These are phyloP conservation scores for Globisporangium polare DNA, from an alignment of 352 stramenopile genomes.

Conservation along the genomic window DNA sequence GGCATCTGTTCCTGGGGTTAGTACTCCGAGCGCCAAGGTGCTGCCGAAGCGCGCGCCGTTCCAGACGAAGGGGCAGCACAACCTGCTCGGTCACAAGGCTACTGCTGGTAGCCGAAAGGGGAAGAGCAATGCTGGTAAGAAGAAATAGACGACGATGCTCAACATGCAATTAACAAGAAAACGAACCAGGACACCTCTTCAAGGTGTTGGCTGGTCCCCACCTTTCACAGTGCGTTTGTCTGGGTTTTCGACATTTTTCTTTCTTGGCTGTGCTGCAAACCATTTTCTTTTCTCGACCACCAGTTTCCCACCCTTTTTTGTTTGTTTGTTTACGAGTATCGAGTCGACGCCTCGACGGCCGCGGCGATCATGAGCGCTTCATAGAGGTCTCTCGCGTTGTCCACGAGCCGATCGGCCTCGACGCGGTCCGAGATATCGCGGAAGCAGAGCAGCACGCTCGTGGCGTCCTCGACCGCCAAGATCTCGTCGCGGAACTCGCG, in stretches of 20 bases:
- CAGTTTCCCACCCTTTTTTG: neutral
- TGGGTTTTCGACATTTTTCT: neutral
- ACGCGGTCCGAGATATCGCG: conserved; percentile 52
- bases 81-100: conserved; percentile 32
- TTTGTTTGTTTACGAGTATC: conserved; percentile 10
- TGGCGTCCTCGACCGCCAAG: conserved; percentile 52
- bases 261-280: neutral
- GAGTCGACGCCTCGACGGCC: conserved; percentile 44
- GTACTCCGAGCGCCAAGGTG: neutral
- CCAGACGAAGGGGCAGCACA: conserved; percentile 21
- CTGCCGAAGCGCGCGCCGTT: conserved; percentile 23
- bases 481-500: conserved; percentile 66
- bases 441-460: conserved; percentile 50
- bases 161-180: conserved; percentile 16
- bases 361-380: conserved; percentile 62
- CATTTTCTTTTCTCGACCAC: neutral
- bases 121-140: conserved; percentile 13
- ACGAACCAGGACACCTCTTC: conserved; percentile 13
- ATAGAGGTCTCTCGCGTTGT: conserved; percentile 59
- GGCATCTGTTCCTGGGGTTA: conserved; percentile 8
- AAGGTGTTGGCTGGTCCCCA: neutral
- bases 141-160: conserved; percentile 26
- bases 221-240: neutral
- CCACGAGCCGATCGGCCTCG: conserved; percentile 43
- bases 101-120: conserved; percentile 6